phyloP scores from a whole-genome alignment of 177 flowering plant species.

The Vitis hybrid region DNA sequence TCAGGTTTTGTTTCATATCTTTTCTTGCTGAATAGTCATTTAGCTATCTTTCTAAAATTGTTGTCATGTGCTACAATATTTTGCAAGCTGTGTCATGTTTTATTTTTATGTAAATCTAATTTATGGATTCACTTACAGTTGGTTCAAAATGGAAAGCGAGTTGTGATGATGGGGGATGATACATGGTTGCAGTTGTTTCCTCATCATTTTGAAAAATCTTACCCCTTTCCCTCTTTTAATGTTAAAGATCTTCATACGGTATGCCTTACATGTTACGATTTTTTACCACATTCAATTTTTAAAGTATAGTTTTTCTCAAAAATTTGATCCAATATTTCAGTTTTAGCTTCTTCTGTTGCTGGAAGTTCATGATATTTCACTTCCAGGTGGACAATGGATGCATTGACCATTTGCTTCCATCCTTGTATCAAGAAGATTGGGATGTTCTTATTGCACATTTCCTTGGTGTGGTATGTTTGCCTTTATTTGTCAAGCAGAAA shows the following conservation, averaged over 20 bases:
- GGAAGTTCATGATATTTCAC: slow-evolving; percentile 6
- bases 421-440: slow-evolving; percentile 80
- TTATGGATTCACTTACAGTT: slow-evolving; percentile 40
- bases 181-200: slow-evolving; percentile 97
- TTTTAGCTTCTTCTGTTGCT: neutral
- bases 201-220: slow-evolving; percentile 71
- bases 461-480: slow-evolving; percentile 89
- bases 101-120: slow-evolving; percentile 6
- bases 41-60: neutral
- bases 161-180: slow-evolving; percentile 98
- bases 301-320: neutral
- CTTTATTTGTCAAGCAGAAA: neutral
- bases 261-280: slow-evolving; percentile 8
- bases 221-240: slow-evolving; percentile 93
- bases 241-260: slow-evolving; percentile 98
- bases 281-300: neutral
- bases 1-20: slow-evolving; percentile 50
- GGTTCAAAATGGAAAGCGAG: slow-evolving; percentile 74
- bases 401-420: slow-evolving; percentile 75
- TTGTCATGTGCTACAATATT: neutral
- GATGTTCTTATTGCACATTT: slow-evolving; percentile 99
- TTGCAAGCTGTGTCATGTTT: neutral
- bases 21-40: neutral
- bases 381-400: slow-evolving; percentile 93
- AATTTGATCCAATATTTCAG: neutral